These are phyloP conservation scores for Pyracantha coccinea DNA, from an alignment of 331 rosid species.

Conservation along the genomic window DNA sequence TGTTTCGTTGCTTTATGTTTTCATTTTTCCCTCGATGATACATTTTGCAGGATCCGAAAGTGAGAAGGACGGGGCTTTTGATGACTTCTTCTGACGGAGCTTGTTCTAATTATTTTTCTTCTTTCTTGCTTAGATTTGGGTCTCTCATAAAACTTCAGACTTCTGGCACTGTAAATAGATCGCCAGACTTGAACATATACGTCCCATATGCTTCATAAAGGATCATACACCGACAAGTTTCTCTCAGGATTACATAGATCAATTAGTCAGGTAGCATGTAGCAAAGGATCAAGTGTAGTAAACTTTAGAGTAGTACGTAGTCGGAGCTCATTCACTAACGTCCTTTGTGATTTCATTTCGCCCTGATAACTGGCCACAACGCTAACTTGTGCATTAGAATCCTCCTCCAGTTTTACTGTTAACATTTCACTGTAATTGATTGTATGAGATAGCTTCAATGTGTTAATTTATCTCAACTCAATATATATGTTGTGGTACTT, in stretches of 20 bases:
- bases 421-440: background rate
- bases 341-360: background rate
- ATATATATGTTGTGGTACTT: background rate
- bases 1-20: slow-evolving; percentile 5
- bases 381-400: background rate
- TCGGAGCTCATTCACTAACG: background rate
- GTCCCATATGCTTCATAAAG: slow-evolving; percentile 4
- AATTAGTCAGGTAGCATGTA: background rate
- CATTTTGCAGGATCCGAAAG: slow-evolving; percentile 64
- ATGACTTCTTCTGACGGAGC: slow-evolving; percentile 69
- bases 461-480: background rate
- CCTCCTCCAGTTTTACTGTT: background rate
- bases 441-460: background rate
- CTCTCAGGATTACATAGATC: background rate
- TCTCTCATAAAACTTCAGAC: background rate
- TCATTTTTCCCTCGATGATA: slow-evolving; percentile 16
- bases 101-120: slow-evolving; percentile 16
- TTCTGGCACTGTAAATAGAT: slow-evolving; percentile 3
- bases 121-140: slow-evolving; percentile 7
- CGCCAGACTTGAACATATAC: slow-evolving; percentile 4
- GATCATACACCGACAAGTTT: background rate
- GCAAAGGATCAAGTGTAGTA: background rate
- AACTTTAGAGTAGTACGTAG: background rate
- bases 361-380: background rate
- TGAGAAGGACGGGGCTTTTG: slow-evolving; percentile 64